Base-by-base conservation (phyloP, 139 green algal genomes). In the Chlorella sp. region DNA sequence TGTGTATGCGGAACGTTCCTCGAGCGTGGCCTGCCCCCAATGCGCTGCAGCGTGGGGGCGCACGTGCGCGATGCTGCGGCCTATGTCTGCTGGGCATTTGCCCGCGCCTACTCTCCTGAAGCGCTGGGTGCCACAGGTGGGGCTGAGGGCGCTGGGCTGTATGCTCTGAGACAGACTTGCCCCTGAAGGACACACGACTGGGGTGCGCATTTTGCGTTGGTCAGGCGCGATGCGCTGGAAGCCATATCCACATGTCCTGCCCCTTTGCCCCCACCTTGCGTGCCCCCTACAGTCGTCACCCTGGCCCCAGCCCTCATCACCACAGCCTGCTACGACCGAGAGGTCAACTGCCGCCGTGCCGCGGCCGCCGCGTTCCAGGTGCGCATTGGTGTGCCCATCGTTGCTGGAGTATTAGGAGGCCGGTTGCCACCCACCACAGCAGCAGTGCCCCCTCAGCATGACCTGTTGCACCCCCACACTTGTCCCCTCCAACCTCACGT, bases 81-180 rank as follows among this genome's bases (percentile, higher is more conserved):
- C 1, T 99, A 99, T 87, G 97, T 99, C 25, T 98, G 95, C 92
- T 99, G 97, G 97, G 95, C 96, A 0, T 94, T 98, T 88, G 94
- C 96, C 2, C 91, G 98, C 0, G 94, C 97, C 5, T 99, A 98
- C 79, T 87, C 91, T 2, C 91, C 94, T 0, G 81, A 92, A 17
- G 87, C 88, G 18, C 85, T 99, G 81, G 80, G 76, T 11, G 78
- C 56, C 7, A 83, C 78, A 9, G 78, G 63, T 83, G 63, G 0
- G 70, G 4, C 4, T n/a, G n/a, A n/a, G n/a, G n/a, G n/a, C n/a
- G n/a, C n/a, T n/a, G n/a, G n/a, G n/a, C n/a, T n/a, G n/a, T n/a
- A n/a, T n/a, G n/a, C n/a, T n/a, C n/a, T n/a, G n/a, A n/a, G n/a
- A n/a, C n/a, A n/a, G n/a, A n/a, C n/a, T n/a, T n/a, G n/a, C n/a